Conservation (phyloP, 805 yeast genomes). For the Candida loeiensis region DNA sequence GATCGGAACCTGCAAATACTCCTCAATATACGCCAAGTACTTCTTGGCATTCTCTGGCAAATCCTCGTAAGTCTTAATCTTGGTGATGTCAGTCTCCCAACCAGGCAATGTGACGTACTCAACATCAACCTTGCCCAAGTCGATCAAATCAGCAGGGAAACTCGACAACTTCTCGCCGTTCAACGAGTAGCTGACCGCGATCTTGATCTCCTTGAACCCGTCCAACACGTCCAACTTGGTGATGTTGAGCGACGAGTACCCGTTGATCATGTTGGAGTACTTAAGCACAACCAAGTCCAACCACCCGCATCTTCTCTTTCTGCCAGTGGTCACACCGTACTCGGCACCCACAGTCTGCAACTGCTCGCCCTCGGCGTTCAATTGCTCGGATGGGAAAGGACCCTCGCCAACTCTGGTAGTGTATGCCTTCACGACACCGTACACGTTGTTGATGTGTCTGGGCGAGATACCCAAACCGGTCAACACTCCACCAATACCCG, state of each 20-base stretch:
- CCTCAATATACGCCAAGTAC: constrained; percentile 82
- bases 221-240: constrained; percentile 96
- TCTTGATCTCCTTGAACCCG: constrained; percentile 79
- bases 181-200: constrained; percentile 79
- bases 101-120: constrained; percentile 91
- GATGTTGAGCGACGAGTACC: constrained; percentile 90
- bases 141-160: constrained; percentile 90
- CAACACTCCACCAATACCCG: constrained; percentile 96
- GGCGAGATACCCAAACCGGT: constrained; percentile 99
- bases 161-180: constrained; percentile 71
- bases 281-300: constrained; percentile 91
- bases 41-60: constrained; percentile 85
- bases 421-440: constrained; percentile 97
- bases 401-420: constrained; percentile 99
- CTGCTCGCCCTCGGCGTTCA: constrained; percentile 80
- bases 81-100: constrained; percentile 84
- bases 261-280: constrained; percentile 88
- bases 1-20: constrained; percentile 76
- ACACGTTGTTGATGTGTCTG: constrained; percentile 67
- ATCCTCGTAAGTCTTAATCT: constrained; percentile 63
- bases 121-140: constrained; percentile 86
- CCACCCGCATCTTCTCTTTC: constrained; percentile 99
- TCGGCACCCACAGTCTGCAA: constrained; percentile 93
- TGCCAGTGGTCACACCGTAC: constrained; percentile 96
- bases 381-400: constrained; percentile 97